Conservation (phyloP, 2,329 filamentous ascomycete species). For the Didymella pomorum region DNA sequence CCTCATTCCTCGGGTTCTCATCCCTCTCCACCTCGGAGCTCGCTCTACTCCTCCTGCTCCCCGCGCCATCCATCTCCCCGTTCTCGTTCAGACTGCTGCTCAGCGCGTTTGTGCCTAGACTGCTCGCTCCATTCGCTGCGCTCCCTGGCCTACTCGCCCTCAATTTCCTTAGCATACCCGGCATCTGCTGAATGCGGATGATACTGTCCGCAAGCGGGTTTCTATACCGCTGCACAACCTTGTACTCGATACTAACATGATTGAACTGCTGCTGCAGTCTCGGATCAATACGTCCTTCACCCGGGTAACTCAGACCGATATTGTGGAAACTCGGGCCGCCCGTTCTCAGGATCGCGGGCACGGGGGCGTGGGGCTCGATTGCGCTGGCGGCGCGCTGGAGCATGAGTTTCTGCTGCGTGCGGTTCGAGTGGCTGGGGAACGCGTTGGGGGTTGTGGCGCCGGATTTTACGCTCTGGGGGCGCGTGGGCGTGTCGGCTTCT, state of each 20-base stretch:
- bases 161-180: slow-evolving; percentile 52
- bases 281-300: slow-evolving; percentile 62
- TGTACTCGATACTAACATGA: slow-evolving; percentile 74
- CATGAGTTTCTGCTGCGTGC: slow-evolving; percentile 79
- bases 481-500: slow-evolving; percentile 35
- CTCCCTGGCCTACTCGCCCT: slow-evolving; percentile 30
- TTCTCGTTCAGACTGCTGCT: slow-evolving; percentile 44
- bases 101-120: slow-evolving; percentile 26
- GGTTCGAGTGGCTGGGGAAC: slow-evolving; percentile 57
- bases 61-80: slow-evolving; percentile 39
- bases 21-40: slow-evolving; percentile 41
- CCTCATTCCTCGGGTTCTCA: slow-evolving; percentile 43
- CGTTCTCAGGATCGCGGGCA: slow-evolving; percentile 50
- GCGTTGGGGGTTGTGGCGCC: slow-evolving; percentile 52
- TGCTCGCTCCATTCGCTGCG: slow-evolving; percentile 26
- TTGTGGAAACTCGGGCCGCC: slow-evolving; percentile 46
- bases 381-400: slow-evolving; percentile 76
- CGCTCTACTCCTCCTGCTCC: slow-evolving; percentile 39
- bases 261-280: slow-evolving; percentile 71
- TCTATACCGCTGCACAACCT: slow-evolving; percentile 75
- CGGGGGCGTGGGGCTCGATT: slow-evolving; percentile 67
- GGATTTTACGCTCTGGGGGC: slow-evolving; percentile 41
- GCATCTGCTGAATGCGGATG: slow-evolving; percentile 61
- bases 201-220: slow-evolving; percentile 73
- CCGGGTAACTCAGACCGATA: slow-evolving; percentile 38